Conservation (phyloP, 2,329 filamentous ascomycete genomes). For the Pleoardoris graminearum region DNA sequence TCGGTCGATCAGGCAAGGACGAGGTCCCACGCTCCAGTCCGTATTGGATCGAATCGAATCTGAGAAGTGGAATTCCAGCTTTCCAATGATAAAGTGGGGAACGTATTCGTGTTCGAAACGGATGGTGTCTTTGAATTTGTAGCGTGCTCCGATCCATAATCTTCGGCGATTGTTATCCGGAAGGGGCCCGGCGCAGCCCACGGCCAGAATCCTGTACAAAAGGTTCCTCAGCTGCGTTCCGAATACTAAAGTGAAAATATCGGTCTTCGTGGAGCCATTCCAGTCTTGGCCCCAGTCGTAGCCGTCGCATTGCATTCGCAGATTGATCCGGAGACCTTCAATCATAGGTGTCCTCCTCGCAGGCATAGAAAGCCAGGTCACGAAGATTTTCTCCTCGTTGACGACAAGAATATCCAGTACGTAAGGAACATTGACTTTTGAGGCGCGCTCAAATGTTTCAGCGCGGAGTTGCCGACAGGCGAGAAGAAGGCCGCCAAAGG, state of each 20-base stretch:
- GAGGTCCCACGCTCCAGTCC: neutral
- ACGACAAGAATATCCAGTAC: neutral
- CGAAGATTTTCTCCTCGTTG: constrained; percentile 1
- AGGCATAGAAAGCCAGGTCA: constrained; percentile 1
- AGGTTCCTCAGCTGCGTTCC: neutral
- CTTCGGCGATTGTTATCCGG: neutral
- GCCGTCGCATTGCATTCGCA: neutral
- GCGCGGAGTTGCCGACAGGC: neutral
- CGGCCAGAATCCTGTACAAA: neutral
- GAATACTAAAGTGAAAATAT: neutral
- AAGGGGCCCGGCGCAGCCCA: neutral
- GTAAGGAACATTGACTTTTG: neutral
- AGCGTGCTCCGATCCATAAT: neutral
- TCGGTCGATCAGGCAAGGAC: neutral
- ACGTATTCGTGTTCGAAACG: neutral
- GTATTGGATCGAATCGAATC: neutral
- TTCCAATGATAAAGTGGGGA: neutral
- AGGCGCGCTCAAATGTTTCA: neutral
- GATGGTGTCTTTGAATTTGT: neutral
- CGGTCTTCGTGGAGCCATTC: neutral
- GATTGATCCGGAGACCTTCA: neutral
- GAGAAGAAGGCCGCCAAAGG: neutral
- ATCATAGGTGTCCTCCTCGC: neutral
- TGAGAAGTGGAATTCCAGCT: neutral
- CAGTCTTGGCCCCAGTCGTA: neutral